Evolutionary conservation across 441 rosid genomes (phyloP), one percentile per base, ranked within the genome.

Genomic region (Geranium incanum): DNA sequence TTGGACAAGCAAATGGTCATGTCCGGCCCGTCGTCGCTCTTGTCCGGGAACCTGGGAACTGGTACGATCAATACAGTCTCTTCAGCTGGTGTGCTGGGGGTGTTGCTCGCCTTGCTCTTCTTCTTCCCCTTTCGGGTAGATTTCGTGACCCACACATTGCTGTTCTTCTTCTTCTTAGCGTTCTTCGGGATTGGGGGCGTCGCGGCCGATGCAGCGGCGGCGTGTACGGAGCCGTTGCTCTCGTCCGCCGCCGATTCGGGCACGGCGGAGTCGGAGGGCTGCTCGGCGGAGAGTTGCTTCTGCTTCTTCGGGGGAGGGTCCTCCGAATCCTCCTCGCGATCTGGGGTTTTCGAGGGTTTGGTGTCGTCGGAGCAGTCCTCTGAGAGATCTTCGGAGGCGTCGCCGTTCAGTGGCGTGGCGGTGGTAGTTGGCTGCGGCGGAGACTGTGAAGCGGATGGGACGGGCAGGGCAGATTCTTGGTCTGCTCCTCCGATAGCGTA

Each of bases 101-200:
- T 83, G 60, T 23, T 76, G 45, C 82, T 88, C 66, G 82, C 75
- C 78, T 94, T 92, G 23, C 79, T 78, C 83, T 90, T 94, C 88
- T 94, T 94, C 83, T 90, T 94, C 18, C 97, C 99, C 69, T 92
- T 94, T 0, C 97, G 85, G 3, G 97, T 86, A 15, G 94, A 86
- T 79, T 84, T 88, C 0, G 97, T 85, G 57, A 85, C 87, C 99
- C 97, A 92, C 2, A 90, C 91, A 36, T 87, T 89, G 74, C 88
- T 89, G 72, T 78, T 82, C 84, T 89, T 90, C 85, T 89, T 90
- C 85, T 94, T 94, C 97, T 94, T 94, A 13, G 95, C 84, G 74
- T 90, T 92, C 84, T 92, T 94, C 23, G 79, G 65, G 4, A 79
- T 19, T 33, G 78, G 41, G 5, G 19, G 55, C 6, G 9, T 62